Base-by-base conservation (phyloP, 345 rosid species). In the Camelina laxa region DNA sequence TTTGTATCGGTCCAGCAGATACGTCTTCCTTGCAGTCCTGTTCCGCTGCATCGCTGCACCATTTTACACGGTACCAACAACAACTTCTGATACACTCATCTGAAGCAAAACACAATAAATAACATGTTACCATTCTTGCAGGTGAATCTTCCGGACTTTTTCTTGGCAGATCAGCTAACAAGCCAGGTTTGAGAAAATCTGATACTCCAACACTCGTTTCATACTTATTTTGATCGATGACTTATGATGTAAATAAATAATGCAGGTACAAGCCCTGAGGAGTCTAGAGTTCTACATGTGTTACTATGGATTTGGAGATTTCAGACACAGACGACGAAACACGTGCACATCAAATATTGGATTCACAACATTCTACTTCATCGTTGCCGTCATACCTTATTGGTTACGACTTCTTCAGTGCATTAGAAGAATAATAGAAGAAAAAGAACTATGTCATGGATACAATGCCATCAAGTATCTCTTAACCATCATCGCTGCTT, bases 151-250 rank as follows among this genome's bases (percentile, higher is more conserved):
- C 83, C 91, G 4, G 97, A 91, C 77, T 91, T 89, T 82, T 88
- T 91, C 86, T 77, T 89, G 75, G 91, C 86, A 27, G 96, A 91
- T 80, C 96, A 91, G 49, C 75, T 91, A 20, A 91, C 97, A 6
- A 91, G 97, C 81, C 97, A 91, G 87, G 96, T 87, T 20, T 5
- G 81, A 42, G 27, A 70, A 11, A 19, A 9, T 50, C 13, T 13
- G 15, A 7, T 44, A 20, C 41, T 24, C 38, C 5, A 17, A 27
- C 42, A 13, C 2, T 27, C 30, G 21, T 4, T 4, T 9, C 16
- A 13, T 19, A 27, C 50, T 38, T 41, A 24, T 24, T 19, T 38
- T 54, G 45, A 33, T 60, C 10, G 31, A 44, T 19, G 16, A 58
- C 5, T 45, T 57, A 1, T 8, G 10, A 45, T 19, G 12, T 9